A percentile compares a stretch with the other conserved stretches of the same genome.
phyloP scores from a whole-genome alignment of 306 rosid species.

The Quercus cerris region DNA sequence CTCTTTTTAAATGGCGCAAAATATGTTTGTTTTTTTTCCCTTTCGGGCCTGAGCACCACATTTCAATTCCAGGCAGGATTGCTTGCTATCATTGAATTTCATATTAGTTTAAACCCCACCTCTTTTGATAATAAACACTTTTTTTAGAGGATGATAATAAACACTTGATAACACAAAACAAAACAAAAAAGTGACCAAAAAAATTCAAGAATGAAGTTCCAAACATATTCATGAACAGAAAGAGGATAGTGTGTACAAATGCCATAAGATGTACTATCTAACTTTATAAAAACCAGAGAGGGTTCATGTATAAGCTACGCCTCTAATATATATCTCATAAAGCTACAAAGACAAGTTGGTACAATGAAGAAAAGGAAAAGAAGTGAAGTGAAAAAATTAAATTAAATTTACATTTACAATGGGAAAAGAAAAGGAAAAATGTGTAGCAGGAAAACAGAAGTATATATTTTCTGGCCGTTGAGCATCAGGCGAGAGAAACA shows the following conservation, averaged over 20 bases:
- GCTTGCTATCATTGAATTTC: neutral
- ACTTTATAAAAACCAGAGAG: neutral
- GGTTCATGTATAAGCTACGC: constrained; percentile 22
- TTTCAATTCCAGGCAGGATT: neutral
- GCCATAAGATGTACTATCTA: neutral
- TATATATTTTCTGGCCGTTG: constrained; percentile 11
- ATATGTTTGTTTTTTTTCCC: too few relatives aligned
- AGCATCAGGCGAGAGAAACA: neutral
- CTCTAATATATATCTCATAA: constrained; percentile 28
- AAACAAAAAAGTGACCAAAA: neutral
- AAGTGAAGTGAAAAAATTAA: neutral
- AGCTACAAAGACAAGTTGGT: constrained; percentile 21
- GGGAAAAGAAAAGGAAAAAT: constrained; percentile 2
- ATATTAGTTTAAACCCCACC: neutral
- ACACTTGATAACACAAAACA: neutral
- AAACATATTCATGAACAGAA: neutral
- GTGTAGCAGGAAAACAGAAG: constrained; percentile 16
- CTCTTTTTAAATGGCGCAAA: too few relatives aligned
- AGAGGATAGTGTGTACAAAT: constrained; percentile 1
- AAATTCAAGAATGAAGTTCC: neutral
- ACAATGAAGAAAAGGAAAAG: neutral
- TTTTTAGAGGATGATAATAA: neutral
- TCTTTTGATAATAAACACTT: neutral
- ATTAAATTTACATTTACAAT: constrained; percentile 31
- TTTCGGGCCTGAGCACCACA: too few relatives aligned